Evolutionary conservation across 805 yeast genomes (phyloP).

Genomic region (Suhomyces sp.): DNA sequence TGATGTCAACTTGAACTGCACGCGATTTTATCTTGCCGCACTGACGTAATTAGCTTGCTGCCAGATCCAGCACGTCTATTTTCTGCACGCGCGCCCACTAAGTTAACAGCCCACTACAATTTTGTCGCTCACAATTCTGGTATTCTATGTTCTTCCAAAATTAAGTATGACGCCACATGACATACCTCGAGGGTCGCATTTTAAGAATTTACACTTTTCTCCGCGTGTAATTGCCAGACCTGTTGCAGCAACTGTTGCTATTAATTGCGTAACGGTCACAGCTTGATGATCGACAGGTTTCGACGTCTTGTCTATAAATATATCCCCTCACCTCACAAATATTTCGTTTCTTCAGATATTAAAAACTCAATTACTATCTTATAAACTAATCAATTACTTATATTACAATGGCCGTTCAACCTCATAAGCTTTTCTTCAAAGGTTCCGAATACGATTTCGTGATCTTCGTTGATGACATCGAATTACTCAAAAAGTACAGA

Average conservation of each 20-base stretch:
- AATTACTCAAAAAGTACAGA: slow-evolving; percentile 45
- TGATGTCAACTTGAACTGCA: background rate
- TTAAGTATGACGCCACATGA: slow-evolving; percentile 6
- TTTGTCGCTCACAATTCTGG: background rate
- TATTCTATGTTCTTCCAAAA: background rate
- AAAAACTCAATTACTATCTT: background rate
- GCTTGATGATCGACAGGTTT: background rate
- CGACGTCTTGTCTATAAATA: background rate
- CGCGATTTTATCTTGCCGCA: background rate
- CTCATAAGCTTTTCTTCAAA: slow-evolving; percentile 58
- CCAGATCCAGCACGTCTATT: background rate
- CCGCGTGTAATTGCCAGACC: slow-evolving; percentile 1
- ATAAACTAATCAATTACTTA: background rate
- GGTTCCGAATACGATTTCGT: slow-evolving; percentile 65
- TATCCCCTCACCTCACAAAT: background rate
- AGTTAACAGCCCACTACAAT: background rate
- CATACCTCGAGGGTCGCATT: background rate
- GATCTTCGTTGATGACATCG: slow-evolving; percentile 58
- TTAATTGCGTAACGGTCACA: background rate
- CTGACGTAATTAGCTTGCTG: background rate
- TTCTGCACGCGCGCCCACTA: background rate
- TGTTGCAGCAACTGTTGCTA: slow-evolving; percentile 5
- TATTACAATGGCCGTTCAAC: slow-evolving; percentile 7
- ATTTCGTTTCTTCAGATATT: background rate
- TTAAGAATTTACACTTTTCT: background rate